Evolutionary conservation across 768 basidiomycete species (phyloP), one percentile per base, ranked within the genome.

Genomic region (Mycena venus): DNA sequence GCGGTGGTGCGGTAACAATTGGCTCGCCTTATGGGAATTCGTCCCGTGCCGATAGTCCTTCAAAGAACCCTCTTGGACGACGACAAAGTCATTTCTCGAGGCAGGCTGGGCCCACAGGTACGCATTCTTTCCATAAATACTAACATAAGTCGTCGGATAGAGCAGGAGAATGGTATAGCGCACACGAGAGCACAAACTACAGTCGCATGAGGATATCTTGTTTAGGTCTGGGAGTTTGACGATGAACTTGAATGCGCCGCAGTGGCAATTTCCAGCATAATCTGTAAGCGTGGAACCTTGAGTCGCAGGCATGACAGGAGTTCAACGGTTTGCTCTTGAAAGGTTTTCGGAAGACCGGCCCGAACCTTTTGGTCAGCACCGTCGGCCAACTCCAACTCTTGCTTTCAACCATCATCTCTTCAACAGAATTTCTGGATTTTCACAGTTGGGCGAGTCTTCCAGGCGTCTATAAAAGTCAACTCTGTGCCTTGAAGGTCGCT

Each of bases 221-320:
- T 65, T 65, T 12, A 72, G 44, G n/a, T 51, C 23, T 31, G 66
- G 53, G n/a, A 63, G 59, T 25, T 64, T 42, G 32, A 68, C 49
- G 55, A 38, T 61, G 42, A 73, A 73, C 31, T 68, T 68, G 66
- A 68, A 73, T 32, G 72, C 58, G 25, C 59, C 66, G 47, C 72
- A 73, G 51, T 73, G 72, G 53, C 72, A 73, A 31, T 64, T 73
- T 3, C 72, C 72, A 1, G 17, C 15, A 34, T 60, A 70, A 12
- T 12, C 32, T n/a, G 38, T 23, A 19, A 15, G 12, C 6, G 27
- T 31, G 2, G 53, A 31, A 27, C n/a, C 4, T 55, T 9, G 27
- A 55, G 4, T 14, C 15, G 29, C 25, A 31, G 53, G 31, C 53
- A 55, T 55, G 53, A 21, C 47, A n/a, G n/a, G n/a, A n/a, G n/a